Evolutionary conservation across 768 basidiomycete species (phyloP).

Genomic region (Russula vinacea): DNA sequence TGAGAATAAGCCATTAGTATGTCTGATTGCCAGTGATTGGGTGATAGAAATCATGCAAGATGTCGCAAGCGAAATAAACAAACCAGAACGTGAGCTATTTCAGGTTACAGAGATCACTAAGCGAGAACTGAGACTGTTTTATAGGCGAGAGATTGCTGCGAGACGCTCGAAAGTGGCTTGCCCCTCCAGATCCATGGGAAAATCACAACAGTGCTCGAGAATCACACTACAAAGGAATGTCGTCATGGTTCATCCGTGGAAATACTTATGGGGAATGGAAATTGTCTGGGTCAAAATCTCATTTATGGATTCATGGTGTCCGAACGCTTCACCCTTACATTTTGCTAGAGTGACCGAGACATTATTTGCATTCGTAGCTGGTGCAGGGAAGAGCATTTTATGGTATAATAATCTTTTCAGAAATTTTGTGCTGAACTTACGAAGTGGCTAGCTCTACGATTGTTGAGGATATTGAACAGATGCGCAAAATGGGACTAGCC

Average conservation of each 20-base stretch:
- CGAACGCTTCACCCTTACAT: not conserved
- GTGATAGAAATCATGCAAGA: not conserved
- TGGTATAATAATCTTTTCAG: not conserved
- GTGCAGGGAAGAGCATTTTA: not conserved
- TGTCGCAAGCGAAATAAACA: not conserved
- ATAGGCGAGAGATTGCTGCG: not conserved
- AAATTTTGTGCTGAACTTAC: not conserved
- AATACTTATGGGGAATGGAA: not conserved
- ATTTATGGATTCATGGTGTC: conserved; percentile 4
- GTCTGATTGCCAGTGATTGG: not conserved
- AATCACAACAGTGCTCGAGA: not conserved
- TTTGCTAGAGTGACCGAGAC: not conserved
- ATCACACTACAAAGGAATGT: not conserved
- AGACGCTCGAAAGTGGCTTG: not conserved
- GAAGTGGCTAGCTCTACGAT: not conserved
- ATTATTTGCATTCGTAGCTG: conserved; percentile 4
- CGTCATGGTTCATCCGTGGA: conserved; percentile 5
- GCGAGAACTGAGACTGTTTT: not conserved
- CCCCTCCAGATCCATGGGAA: not conserved
- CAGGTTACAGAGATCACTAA: not conserved
- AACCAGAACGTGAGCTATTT: not conserved
- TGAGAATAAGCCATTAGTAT: not conserved
- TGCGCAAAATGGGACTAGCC: not conserved
- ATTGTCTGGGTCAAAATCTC: not conserved
- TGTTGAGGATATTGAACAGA: not conserved